Evolutionary conservation across 2,329 filamentous ascomycete species (phyloP), one percentile per base, ranked within the genome.

Genomic region (Dothistroma septosporum): DNA sequence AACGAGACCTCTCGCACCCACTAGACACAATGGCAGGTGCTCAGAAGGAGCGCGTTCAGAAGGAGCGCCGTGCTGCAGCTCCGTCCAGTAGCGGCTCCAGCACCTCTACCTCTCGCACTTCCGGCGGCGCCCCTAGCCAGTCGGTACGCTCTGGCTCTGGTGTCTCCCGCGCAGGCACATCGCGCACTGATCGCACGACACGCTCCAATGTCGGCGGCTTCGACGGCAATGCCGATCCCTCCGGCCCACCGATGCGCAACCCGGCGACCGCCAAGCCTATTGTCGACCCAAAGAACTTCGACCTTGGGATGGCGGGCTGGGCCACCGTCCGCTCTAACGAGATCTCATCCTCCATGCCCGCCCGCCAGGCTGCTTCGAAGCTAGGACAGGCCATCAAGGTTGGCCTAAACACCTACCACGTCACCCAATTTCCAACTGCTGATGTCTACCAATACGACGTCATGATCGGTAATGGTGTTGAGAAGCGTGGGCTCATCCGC

Each of bases 371-470:
- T 14, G 76, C 76, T 9, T 78, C 74, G 61, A 74, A 61, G 49
- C 71, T 74, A 44, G 81, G 80, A 41, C 73, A 65, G 33, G 68
- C 74, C 24, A 69, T 74, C 32, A 70, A 71, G 37, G 68, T 83
- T 21, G 74, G 72, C 0, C 76, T 96, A 41, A 97, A 97, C 72
- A 86, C 91, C 11, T 96, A 87, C 75, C 82, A 86, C 0, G 87
- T 97, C 58, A 76, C 73, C 0, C 76, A 78, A 10, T 85, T 87
- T 58, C 86, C 86, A 0, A 80, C 74, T 1, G 82, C 79, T 12
- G 83, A 84, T 0, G 84, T 97, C 22, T 87, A 87, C 64, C 92
- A 97, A 72, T 97, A 93, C 68, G 91, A 96, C 22, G 68, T 96
- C 28, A 72, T 82, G 4, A 82, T 93, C 48, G 84, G 86, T 1